Conservation (phyloP, 805 yeast species). For the Barnettozyma sucrosica region DNA sequence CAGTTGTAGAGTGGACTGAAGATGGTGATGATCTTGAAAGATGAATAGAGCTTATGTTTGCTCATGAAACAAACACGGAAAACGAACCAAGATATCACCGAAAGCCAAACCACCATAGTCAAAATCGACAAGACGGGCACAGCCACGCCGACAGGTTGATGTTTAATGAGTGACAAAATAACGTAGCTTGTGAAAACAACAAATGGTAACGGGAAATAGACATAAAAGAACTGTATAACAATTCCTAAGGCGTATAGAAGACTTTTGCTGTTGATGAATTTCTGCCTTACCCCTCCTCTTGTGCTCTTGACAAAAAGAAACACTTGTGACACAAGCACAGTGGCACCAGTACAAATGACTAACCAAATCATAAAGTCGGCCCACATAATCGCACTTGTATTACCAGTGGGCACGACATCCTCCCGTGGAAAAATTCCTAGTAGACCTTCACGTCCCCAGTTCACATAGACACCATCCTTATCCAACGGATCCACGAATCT, state of each 20-base stretch:
- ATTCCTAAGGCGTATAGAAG: background rate
- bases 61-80: slow-evolving; percentile 13
- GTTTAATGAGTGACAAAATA: slow-evolving; percentile 2
- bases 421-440: slow-evolving; percentile 20
- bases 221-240: slow-evolving; percentile 7
- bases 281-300: background rate
- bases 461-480: slow-evolving; percentile 36
- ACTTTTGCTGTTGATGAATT: background rate
- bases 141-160: background rate
- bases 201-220: slow-evolving; percentile 11
- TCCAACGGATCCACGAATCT: slow-evolving; percentile 11
- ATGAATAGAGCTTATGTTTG: slow-evolving; percentile 36
- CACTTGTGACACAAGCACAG: slow-evolving; percentile 1
- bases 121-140: slow-evolving; percentile 4
- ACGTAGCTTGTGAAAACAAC: slow-evolving; percentile 7
- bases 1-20: slow-evolving; percentile 43
- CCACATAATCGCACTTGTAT: slow-evolving; percentile 37
- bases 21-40: slow-evolving; percentile 38
- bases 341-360: slow-evolving; percentile 4
- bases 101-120: slow-evolving; percentile 3
- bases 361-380: slow-evolving; percentile 35
- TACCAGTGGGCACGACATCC: slow-evolving; percentile 35
- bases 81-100: slow-evolving; percentile 7
- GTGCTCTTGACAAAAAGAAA: slow-evolving; percentile 3
- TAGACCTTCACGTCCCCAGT: slow-evolving; percentile 19